These are phyloP conservation scores for Phytophthora syringae DNA, from an alignment of 352 stramenopile species.

Conservation along the genomic window DNA sequence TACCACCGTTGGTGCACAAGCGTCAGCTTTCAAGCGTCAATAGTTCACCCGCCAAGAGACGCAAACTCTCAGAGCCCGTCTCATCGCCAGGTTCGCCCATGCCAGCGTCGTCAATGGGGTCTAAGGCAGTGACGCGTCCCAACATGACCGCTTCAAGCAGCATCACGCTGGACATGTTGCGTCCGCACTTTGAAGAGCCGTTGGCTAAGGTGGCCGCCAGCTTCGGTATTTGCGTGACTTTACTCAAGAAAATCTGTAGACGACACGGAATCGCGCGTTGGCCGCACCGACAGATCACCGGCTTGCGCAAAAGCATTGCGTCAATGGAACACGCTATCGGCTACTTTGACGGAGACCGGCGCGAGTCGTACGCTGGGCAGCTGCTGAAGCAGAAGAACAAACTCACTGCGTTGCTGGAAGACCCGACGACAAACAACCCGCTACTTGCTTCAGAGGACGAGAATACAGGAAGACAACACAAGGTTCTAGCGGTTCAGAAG, in stretches of 20 bases:
- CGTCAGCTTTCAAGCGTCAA: slow-evolving; percentile 6
- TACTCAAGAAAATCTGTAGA: slow-evolving; percentile 89
- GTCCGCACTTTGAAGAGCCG: slow-evolving; percentile 86
- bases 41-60: slow-evolving; percentile 29
- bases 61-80: slow-evolving; percentile 30
- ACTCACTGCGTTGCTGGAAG: slow-evolving; percentile 63
- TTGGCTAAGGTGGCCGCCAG: slow-evolving; percentile 74
- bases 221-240: slow-evolving; percentile 86
- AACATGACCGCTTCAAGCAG: slow-evolving; percentile 81
- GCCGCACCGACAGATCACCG: slow-evolving; percentile 88
- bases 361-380: slow-evolving; percentile 75
- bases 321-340: slow-evolving; percentile 87
- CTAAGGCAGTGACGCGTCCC: slow-evolving; percentile 31
- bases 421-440: slow-evolving; percentile 64
- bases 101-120: slow-evolving; percentile 16
- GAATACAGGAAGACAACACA: slow-evolving; percentile 7
- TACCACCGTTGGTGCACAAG: slow-evolving; percentile 31
- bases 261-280: slow-evolving; percentile 81
- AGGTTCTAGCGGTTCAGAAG: slow-evolving; percentile 11
- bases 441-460: slow-evolving; percentile 41
- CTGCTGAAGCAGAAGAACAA: slow-evolving; percentile 81
- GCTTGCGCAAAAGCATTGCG: slow-evolving; percentile 86
- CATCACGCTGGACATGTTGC: slow-evolving; percentile 85
- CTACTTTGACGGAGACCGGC: slow-evolving; percentile 75
- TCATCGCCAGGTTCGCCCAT: slow-evolving; percentile 21